Conservation (phyloP, 164 flowering plant species). For the Buxus sempervirens region DNA sequence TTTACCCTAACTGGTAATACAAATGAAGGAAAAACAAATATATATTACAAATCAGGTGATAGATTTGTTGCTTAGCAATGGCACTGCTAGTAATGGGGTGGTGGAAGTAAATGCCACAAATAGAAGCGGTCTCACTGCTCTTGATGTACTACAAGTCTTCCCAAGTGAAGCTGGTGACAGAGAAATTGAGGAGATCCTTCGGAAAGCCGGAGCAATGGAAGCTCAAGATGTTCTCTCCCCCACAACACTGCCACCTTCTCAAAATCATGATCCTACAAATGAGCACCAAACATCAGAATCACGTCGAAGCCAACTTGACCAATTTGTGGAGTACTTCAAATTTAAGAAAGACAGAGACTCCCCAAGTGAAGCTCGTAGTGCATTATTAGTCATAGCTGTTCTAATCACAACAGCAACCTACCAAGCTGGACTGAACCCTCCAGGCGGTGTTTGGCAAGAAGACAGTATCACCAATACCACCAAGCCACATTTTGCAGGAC, state of each 20-base stretch:
- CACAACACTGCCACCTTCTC: not conserved
- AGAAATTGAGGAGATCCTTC: conserved; percentile 23
- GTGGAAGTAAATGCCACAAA: conserved; percentile 30
- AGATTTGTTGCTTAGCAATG: conserved; percentile 16
- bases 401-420: conserved; percentile 17
- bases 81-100: not conserved
- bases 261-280: not conserved
- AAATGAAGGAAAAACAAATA: no score
- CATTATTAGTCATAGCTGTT: conserved; percentile 14
- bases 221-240: conserved; percentile 15
- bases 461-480: not conserved
- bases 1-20: no score
- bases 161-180: conserved; percentile 33
- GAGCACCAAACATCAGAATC: not conserved
- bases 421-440: conserved; percentile 18
- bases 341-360: not conserved
- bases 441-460: conserved; percentile 5
- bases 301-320: not conserved
- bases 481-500: not conserved
- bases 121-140: conserved; percentile 30
- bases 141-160: conserved; percentile 24
- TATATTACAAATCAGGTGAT: conserved; percentile 19
- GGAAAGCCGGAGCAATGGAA: conserved; percentile 26
- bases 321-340: not conserved
- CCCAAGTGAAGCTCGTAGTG: not conserved